These are phyloP conservation scores for Leishmania aethiopica DNA, from an alignment of 208 protist genomes.

Conservation along the genomic window DNA sequence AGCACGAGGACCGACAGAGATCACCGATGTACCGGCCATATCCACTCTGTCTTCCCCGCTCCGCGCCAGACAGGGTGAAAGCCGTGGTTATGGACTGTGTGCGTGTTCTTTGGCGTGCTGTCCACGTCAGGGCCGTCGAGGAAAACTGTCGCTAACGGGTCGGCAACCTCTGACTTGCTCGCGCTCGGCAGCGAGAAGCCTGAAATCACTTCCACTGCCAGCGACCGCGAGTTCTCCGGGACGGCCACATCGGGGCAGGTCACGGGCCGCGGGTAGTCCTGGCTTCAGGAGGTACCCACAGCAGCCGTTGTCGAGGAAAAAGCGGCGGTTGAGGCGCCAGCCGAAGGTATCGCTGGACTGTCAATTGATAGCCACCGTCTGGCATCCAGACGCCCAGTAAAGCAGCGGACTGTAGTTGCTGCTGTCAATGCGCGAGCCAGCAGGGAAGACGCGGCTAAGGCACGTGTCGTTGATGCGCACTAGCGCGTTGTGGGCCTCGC, in stretches of 20 bases:
- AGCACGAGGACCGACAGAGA: slow-evolving; percentile 58
- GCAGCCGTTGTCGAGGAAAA: slow-evolving; percentile 92
- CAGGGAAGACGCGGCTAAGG: slow-evolving; percentile 93
- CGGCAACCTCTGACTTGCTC: slow-evolving; percentile 51
- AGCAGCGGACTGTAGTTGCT: slow-evolving; percentile 92
- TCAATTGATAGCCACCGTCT: slow-evolving; percentile 94
- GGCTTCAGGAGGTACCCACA: slow-evolving; percentile 96
- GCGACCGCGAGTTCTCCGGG: slow-evolving; percentile 26
- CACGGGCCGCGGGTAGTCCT: slow-evolving; percentile 40
- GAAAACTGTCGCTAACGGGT: slow-evolving; percentile 61
- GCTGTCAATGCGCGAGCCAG: slow-evolving; percentile 86
- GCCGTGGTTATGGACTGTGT: slow-evolving; percentile 61
- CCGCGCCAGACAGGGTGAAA: slow-evolving; percentile 81
- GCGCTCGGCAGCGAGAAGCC: slow-evolving; percentile 60
- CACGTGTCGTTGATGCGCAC: slow-evolving; percentile 66
- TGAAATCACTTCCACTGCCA: slow-evolving; percentile 71
- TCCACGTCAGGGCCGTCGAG: slow-evolving; percentile 53
- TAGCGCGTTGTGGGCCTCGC: slow-evolving; percentile 37
- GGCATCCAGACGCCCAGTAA: slow-evolving; percentile 81
- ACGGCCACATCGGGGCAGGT: not conserved
- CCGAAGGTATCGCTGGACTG: slow-evolving; percentile 69
- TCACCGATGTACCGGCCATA: slow-evolving; percentile 53
- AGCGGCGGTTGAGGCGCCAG: slow-evolving; percentile 82
- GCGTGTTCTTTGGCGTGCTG: slow-evolving; percentile 31
- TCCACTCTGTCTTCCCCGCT: slow-evolving; percentile 38